These are phyloP conservation scores for Diaporthe batatas DNA, from an alignment of 2,329 filamentous ascomycete genomes.

Conservation along the genomic window DNA sequence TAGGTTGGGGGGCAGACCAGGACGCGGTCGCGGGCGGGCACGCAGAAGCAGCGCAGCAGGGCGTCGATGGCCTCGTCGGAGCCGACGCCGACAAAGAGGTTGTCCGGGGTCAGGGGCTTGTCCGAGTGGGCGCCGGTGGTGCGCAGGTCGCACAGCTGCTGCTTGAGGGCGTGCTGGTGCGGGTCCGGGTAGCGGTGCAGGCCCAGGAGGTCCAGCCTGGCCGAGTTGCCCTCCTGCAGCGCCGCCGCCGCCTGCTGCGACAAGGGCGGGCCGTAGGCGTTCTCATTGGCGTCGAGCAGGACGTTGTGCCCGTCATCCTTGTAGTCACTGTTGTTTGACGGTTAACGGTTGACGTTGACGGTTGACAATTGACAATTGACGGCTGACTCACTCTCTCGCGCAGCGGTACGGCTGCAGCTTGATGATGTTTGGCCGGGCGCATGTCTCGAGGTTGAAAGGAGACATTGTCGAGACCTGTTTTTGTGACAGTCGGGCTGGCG, in stretches of 20 bases:
- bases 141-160: constrained; percentile 86
- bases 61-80: constrained; percentile 98
- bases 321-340: constrained; percentile 79
- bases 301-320: constrained; percentile 98
- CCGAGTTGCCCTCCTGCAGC: constrained; percentile 55
- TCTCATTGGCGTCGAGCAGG: constrained; percentile 97
- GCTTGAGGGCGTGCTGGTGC: constrained; percentile 89
- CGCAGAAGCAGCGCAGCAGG: constrained; percentile 92
- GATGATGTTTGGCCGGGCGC: constrained; percentile 82
- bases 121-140: constrained; percentile 86
- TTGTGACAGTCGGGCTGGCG: background rate
- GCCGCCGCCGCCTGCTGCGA: constrained; percentile 60
- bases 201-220: constrained; percentile 78
- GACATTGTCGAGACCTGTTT: constrained; percentile 58
- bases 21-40: constrained; percentile 88
- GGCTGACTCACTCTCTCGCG: constrained; percentile 77
- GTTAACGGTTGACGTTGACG: background rate
- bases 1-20: constrained; percentile 97
- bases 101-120: constrained; percentile 79
- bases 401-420: constrained; percentile 84
- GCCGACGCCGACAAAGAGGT: constrained; percentile 95
- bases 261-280: constrained; percentile 90
- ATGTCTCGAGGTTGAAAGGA: constrained; percentile 79
- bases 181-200: constrained; percentile 97
- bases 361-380: background rate